Evolutionary conservation across 2,329 filamentous ascomycete genomes (phyloP), one percentile per base, ranked within the genome.

Genomic region (Sclerotinia spermophila): DNA sequence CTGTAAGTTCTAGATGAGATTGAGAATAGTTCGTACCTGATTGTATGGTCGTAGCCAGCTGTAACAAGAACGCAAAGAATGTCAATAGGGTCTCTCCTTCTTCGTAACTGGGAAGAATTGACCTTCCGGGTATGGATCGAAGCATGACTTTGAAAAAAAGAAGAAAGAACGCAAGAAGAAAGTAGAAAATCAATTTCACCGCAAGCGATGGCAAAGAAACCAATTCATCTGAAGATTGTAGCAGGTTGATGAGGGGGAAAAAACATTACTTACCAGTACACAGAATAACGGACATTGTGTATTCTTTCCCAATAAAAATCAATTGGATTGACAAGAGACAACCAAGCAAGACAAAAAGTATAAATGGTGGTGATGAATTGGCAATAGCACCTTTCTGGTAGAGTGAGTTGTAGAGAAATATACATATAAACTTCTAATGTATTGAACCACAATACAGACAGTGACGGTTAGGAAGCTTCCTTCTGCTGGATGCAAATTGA

Each of bases 11-110:
- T 3, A 19, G 21, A n/a, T 13, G 24, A 71, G 42, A 51, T 48
- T 38, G 21, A 33, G 38, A 30, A 61, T 5, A 19, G 55, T 51
- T 64, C 70, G 30, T 83, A 91, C 90, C 90, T 85, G 74, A 93
- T 92, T 42, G 90, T 92, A 81, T 92, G 90, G 80, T 92, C 90
- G 81, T 92, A 92, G 73, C 90, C 90, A 78, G 90, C 90, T 87
- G 79, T 74, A 73, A 74, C 74, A 73, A 76, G 73, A 68, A 74
- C 15, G 71, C 42, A 70, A 72, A 73, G 72, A 70, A 70, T 55
- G 51, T 72, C 56, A 71, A 77, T 79, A 53, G 48, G n/a, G 48
- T 30, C 48, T 30, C 48, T 53, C n/a, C 48, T 70, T 79, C 13
- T 30, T 11, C 13, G 13, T n/a, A 62, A 21, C 67, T 24, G 35